These are phyloP conservation scores for Alternaria sp. DNA, from an alignment of 2,329 filamentous ascomycete species.

Conservation along the genomic window DNA sequence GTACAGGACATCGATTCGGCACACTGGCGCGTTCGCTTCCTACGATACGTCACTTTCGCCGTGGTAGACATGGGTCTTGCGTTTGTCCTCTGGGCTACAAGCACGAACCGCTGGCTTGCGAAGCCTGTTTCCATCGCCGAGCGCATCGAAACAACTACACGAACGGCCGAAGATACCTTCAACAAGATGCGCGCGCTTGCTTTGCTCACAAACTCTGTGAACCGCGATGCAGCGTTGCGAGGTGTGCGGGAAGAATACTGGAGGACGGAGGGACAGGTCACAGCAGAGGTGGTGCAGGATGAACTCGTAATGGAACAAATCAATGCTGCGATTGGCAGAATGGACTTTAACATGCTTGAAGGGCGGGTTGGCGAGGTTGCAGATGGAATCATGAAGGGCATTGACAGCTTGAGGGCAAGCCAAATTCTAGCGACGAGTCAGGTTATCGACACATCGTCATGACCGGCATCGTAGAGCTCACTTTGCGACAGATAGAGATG, in stretches of 20 bases:
- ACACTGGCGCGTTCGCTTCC: slow-evolving; percentile 72
- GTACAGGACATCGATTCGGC: slow-evolving; percentile 71
- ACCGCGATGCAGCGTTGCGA: slow-evolving; percentile 76
- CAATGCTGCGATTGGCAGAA: slow-evolving; percentile 70
- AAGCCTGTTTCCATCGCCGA: slow-evolving; percentile 68
- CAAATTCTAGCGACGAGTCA: slow-evolving; percentile 17
- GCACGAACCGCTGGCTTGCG: slow-evolving; percentile 81
- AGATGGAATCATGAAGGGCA: slow-evolving; percentile 47
- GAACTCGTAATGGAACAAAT: slow-evolving; percentile 76
- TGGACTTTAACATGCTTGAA: slow-evolving; percentile 69
- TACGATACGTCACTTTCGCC: slow-evolving; percentile 71
- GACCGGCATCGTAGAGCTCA: slow-evolving; percentile 11
- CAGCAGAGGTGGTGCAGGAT: slow-evolving; percentile 80
- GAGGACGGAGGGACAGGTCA: slow-evolving; percentile 76
- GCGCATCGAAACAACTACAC: slow-evolving; percentile 68
- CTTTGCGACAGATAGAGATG: slow-evolving; percentile 39
- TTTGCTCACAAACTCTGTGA: slow-evolving; percentile 80
- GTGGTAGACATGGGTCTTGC: slow-evolving; percentile 70
- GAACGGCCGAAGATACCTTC: slow-evolving; percentile 66
- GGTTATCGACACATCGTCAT: slow-evolving; percentile 6
- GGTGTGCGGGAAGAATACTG: slow-evolving; percentile 76
- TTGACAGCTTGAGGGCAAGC: slow-evolving; percentile 36
- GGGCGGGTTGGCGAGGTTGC: slow-evolving; percentile 67
- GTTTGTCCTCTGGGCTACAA: slow-evolving; percentile 74
- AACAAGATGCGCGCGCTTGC: slow-evolving; percentile 75